These are phyloP conservation scores for Chrysanthemum makinoi DNA, from an alignment of 129 eudicot species.

Conservation along the genomic window DNA sequence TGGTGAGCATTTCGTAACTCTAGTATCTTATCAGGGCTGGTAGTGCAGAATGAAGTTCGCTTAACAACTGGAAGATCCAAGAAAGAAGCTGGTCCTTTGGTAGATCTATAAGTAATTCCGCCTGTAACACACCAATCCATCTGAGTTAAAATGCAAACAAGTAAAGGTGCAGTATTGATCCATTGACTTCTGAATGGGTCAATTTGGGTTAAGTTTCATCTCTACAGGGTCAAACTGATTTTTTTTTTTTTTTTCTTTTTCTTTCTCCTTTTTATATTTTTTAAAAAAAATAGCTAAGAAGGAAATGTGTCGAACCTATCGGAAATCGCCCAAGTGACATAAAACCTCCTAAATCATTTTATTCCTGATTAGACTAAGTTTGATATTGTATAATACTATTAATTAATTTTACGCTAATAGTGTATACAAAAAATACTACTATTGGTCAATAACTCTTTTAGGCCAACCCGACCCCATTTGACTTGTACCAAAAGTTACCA, in stretches of 20 bases:
- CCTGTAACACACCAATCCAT: constrained; percentile 41
- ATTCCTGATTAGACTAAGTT: no score
- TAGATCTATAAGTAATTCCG: constrained; percentile 82
- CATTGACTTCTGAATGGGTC: neutral
- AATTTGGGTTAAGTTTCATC: neutral
- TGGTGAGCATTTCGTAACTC: constrained; percentile 5
- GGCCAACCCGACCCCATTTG: neutral
- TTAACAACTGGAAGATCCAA: constrained; percentile 89
- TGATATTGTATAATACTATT: no score
- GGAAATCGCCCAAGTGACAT: no score
- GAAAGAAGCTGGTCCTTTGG: constrained; percentile 92
- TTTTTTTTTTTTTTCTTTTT: no score
- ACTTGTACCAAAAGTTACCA: neutral
- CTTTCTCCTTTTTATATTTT: no score
- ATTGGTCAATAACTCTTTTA: neutral
- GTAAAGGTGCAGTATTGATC: constrained; percentile 2
- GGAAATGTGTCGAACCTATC: no score
- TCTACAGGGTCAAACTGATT: neutral
- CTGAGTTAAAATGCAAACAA: constrained; percentile 1
- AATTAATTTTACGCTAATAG: neutral
- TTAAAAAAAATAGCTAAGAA: no score
- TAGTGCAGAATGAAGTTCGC: constrained; percentile 73
- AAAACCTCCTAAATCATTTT: no score
- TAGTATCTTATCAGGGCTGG: constrained; percentile 79
- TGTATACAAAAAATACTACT: neutral